These are phyloP conservation scores for Herpetomonas samuelpessoai DNA, from an alignment of 208 protist species.

Conservation along the genomic window DNA sequence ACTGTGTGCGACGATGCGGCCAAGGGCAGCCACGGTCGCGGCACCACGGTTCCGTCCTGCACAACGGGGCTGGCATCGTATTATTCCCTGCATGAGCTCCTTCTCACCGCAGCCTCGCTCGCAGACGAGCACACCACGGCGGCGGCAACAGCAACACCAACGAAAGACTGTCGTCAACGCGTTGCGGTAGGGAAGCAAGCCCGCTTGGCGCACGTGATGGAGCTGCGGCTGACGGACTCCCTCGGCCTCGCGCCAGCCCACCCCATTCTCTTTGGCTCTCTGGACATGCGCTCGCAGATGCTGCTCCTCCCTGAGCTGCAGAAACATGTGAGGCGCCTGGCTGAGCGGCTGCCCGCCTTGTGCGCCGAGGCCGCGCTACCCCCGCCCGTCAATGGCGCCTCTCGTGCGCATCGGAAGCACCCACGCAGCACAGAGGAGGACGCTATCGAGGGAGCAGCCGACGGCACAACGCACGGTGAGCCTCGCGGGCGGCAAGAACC, in stretches of 20 bases:
- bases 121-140: not conserved
- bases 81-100: constrained; percentile 42
- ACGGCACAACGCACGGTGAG: too few species aligned
- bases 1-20: not conserved
- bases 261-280: constrained; percentile 17
- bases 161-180: too few species aligned
- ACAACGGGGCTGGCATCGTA: not conserved
- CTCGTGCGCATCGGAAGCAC: too few species aligned
- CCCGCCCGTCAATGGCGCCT: too few species aligned
- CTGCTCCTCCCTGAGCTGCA: constrained; percentile 5
- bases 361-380: too few species aligned
- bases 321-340: constrained; percentile 6
- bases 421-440: too few species aligned
- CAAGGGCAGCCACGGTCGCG: not conserved
- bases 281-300: not conserved
- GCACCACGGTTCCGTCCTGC: not conserved
- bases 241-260: constrained; percentile 12
- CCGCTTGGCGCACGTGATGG: too few species aligned
- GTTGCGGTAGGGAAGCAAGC: too few species aligned
- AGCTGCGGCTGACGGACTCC: constrained; percentile 14
- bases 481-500: too few species aligned
- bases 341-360: constrained; percentile 8
- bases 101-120: constrained; percentile 7
- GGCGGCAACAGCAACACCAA: too few species aligned
- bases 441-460: too few species aligned